Base-by-base conservation (phyloP, 2,329 filamentous ascomycete genomes). In the Beauveria sp. region DNA sequence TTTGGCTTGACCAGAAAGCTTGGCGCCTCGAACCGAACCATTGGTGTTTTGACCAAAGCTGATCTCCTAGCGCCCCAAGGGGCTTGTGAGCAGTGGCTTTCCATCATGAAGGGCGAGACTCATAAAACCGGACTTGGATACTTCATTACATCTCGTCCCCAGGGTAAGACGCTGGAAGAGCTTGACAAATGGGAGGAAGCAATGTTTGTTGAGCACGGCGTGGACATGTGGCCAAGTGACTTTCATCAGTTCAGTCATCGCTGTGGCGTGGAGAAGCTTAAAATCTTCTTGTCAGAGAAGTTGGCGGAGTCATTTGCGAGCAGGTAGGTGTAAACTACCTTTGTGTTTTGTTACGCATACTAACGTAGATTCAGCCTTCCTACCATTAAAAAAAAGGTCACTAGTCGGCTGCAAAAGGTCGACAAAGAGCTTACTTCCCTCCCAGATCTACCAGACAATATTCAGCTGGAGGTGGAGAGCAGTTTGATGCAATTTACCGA, bases 1-100 rank as follows among this genome's bases (percentile, higher is more conserved):
- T 85, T 89, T 12, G 80, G 81, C 0, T 78, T 91, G 3, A 84
- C 93, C 65, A 74, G 83, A 34, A 71, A 80, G 47, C 74, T 83
- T 1, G 77, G 77, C 1, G 88, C 87, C 0, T 77, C 81, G 2
- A 64, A 77, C 3, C 79, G 87, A 1, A 89, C 86, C 1, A 79
- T 90, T 58, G 90, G 90, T 0, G 89, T 96, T 0, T 79, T 96
- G 18, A 96, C 92, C 0, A 96, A 96, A 68, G 91, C 92, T 0
- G 93, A 96, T 64, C 81, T 89, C 0, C 74, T 92, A 0, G 81
- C 85, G 0, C 70, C 74, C 0, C 79, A 79, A 0, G 75, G 83
- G 1, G 74, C 78, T 0, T 69, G 75, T 30, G 66, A 73, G 0
- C 85, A 87, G 61, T 90, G 89, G 81, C 70, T 83, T 0, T 75